These are phyloP conservation scores for Tuber brumale DNA, from an alignment of 495 filamentous ascomycete species.

Conservation along the genomic window DNA sequence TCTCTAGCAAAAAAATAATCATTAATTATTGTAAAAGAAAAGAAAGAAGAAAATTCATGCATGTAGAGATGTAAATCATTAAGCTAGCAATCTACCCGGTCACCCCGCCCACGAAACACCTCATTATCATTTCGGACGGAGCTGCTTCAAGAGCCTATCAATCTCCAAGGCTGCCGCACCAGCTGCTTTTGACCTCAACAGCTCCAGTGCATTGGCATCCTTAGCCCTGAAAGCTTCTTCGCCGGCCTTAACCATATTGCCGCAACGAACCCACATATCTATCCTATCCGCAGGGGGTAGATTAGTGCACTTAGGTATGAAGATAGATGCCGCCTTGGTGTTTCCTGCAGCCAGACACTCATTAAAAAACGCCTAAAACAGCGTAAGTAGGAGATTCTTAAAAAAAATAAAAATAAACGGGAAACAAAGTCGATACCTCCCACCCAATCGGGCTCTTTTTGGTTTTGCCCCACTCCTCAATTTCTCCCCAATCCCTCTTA, in stretches of 20 bases:
- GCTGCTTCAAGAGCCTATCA: constrained; percentile 35
- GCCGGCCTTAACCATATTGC: constrained; percentile 78
- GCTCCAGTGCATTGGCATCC: constrained; percentile 55
- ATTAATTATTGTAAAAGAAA: not conserved
- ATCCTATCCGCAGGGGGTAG: constrained; percentile 56
- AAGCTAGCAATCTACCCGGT: not conserved
- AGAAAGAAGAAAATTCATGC: not conserved
- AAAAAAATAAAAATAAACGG: constrained; percentile 6
- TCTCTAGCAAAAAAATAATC: not conserved
- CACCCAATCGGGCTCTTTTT: constrained; percentile 90
- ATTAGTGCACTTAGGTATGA: constrained; percentile 78
- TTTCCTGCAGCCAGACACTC: constrained; percentile 84
- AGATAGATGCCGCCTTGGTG: constrained; percentile 70
- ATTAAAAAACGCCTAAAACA: constrained; percentile 75
- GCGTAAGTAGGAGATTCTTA: constrained; percentile 33
- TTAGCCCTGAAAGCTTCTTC: constrained; percentile 83
- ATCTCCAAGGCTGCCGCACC: constrained; percentile 32
- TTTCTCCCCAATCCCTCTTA: constrained; percentile 80
- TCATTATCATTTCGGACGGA: constrained; percentile 24
- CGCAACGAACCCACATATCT: constrained; percentile 95
- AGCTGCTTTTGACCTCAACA: constrained; percentile 29
- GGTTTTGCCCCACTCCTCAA: constrained; percentile 71
- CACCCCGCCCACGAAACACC: not conserved
- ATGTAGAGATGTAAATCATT: not conserved
- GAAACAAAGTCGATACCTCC: constrained; percentile 56